These are phyloP conservation scores for Colletotrichum agaves DNA, from an alignment of 2,329 filamentous ascomycete genomes.

Conservation along the genomic window DNA sequence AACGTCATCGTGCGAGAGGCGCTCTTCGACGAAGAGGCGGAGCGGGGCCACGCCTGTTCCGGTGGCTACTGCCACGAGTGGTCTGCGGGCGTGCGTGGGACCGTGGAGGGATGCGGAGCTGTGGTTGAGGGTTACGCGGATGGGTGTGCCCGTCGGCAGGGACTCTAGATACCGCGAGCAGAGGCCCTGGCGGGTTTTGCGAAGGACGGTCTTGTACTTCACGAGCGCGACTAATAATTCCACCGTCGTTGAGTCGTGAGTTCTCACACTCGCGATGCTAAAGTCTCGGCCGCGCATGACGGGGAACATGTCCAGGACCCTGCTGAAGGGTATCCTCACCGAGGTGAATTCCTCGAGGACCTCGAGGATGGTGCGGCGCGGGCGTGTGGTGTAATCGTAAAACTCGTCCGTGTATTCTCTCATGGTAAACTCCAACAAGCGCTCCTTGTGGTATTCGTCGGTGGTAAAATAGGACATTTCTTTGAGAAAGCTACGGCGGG, in stretches of 20 bases:
- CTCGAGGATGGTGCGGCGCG: slow-evolving; percentile 90
- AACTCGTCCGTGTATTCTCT: slow-evolving; percentile 88
- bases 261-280: slow-evolving; percentile 84
- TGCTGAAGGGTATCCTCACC: slow-evolving; percentile 82
- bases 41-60: slow-evolving; percentile 91
- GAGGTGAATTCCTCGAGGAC: slow-evolving; percentile 90
- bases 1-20: slow-evolving; percentile 50
- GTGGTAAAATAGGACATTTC: slow-evolving; percentile 79
- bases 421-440: slow-evolving; percentile 84
- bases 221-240: slow-evolving; percentile 88
- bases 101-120: slow-evolving; percentile 55
- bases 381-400: slow-evolving; percentile 94
- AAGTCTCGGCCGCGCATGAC: slow-evolving; percentile 90
- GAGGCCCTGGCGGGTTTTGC: slow-evolving; percentile 84
- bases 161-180: slow-evolving; percentile 87
- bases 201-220: slow-evolving; percentile 89
- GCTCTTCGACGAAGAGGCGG: slow-evolving; percentile 82
- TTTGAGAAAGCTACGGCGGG: slow-evolving; percentile 86
- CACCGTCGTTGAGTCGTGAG: slow-evolving; percentile 52
- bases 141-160: slow-evolving; percentile 65
- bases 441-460: slow-evolving; percentile 79
- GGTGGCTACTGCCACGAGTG: slow-evolving; percentile 82
- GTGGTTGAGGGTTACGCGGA: slow-evolving; percentile 70
- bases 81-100: slow-evolving; percentile 52
- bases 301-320: slow-evolving; percentile 79